These are phyloP conservation scores for Blattamonas nauphoetae DNA, from an alignment of 78 protist species.

Conservation along the genomic window DNA sequence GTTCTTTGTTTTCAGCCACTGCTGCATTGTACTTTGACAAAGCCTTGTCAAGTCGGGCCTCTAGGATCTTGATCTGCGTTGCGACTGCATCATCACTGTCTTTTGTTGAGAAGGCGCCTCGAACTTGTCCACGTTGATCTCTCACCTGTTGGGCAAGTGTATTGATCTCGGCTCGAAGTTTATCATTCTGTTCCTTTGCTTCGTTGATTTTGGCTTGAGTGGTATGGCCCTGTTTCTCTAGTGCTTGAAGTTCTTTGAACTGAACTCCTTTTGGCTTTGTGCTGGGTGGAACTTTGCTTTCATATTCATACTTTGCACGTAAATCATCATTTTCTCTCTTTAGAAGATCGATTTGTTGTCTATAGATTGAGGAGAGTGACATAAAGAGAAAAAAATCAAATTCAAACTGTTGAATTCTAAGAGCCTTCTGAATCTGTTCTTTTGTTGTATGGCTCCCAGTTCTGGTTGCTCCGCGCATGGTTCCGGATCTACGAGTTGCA, in stretches of 20 bases:
- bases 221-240: neutral
- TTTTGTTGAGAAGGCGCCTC: slow-evolving; percentile 33
- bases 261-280: neutral
- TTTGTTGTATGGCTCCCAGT: too few species aligned
- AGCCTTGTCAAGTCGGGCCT: slow-evolving; percentile 47
- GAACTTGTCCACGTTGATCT: slow-evolving; percentile 27
- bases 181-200: neutral
- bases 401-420: neutral
- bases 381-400: neutral
- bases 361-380: neutral
- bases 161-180: neutral
- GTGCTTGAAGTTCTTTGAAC: neutral
- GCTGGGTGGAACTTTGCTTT: neutral
- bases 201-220: neutral
- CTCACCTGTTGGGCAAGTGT: neutral
- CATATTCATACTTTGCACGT: neutral
- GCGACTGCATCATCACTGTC: neutral
- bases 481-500: too few species aligned
- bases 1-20: slow-evolving; percentile 41
- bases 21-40: slow-evolving; percentile 59
- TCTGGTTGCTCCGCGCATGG: too few species aligned
- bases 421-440: neutral
- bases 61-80: slow-evolving; percentile 45
- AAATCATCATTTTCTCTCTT: neutral
- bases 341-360: neutral